These are phyloP conservation scores for Cyberlindnera xylosilytica DNA, from an alignment of 805 yeast species.

Conservation along the genomic window DNA sequence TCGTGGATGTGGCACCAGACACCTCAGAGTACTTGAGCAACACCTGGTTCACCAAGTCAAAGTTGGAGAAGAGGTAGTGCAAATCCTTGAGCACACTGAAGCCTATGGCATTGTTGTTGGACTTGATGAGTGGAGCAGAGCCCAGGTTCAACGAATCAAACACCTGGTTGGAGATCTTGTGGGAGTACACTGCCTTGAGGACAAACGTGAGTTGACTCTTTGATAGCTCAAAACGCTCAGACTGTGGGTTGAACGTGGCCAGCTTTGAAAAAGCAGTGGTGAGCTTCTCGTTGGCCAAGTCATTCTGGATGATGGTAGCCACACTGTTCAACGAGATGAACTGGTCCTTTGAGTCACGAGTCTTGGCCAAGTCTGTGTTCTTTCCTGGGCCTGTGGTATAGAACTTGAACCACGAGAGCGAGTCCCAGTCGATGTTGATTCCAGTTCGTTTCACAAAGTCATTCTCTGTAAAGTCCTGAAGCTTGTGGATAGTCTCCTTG, in stretches of 20 bases:
- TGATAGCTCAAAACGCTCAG: slow-evolving; percentile 30
- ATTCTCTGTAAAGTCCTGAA: slow-evolving; percentile 32
- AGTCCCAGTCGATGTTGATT: slow-evolving; percentile 34
- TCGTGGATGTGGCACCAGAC: slow-evolving; percentile 12
- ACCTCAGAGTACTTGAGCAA: slow-evolving; percentile 31
- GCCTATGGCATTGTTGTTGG: slow-evolving; percentile 26
- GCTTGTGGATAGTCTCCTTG: slow-evolving; percentile 30
- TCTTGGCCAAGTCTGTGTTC: slow-evolving; percentile 1
- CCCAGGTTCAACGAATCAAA: slow-evolving; percentile 28
- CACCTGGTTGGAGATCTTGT: slow-evolving; percentile 37
- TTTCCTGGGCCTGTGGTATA: slow-evolving; percentile 17
- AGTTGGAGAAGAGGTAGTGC: slow-evolving; percentile 36
- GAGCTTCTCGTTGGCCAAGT: slow-evolving; percentile 35
- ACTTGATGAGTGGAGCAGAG: slow-evolving; percentile 17
- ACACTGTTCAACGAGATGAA: slow-evolving; percentile 37
- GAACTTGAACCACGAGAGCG: slow-evolving; percentile 22
- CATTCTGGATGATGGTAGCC: slow-evolving; percentile 39
- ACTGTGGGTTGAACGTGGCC: slow-evolving; percentile 30
- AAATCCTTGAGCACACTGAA: slow-evolving; percentile 37
- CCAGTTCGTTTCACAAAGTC: slow-evolving; percentile 30
- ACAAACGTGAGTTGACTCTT: slow-evolving; percentile 35
- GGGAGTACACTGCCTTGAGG: slow-evolving; percentile 34
- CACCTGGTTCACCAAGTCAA: slow-evolving; percentile 38
- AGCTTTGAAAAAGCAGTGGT: slow-evolving; percentile 24
- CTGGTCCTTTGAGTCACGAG: slow-evolving; percentile 19